Base-by-base conservation (phyloP, 2,329 filamentous ascomycete species). In the Penicillium sp. region DNA sequence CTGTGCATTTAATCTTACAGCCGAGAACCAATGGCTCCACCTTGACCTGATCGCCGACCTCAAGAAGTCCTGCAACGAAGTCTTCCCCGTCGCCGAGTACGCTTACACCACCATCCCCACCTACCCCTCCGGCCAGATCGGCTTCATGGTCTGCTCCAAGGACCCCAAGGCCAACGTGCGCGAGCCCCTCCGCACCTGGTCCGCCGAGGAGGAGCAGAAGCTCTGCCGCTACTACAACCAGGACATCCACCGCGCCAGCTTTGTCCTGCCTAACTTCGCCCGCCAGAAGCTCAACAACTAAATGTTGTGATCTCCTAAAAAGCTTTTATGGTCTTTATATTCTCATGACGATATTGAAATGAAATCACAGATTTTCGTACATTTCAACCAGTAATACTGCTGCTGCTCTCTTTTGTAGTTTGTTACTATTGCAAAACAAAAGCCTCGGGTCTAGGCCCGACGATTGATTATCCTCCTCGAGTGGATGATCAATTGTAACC, bases 141-240 rank as follows among this genome's bases (percentile, higher is more conserved):
- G 94, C 74, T 99, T 99, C 88, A 97, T 99, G 92, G 90, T 99
- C 73, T 97, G 94, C 87, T 90, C 84, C 88, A 97, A 99, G 86
- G 93, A 97, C 74, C 81, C 86, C 74, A 86, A 78, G 72, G 85
- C 87, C 75, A 84, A 99, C 78, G 84, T 97, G 73, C 90, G 84
- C 76, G 89, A 87, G 77, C 94, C 94, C 50, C 72, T 97, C 59
- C 88, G 94, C 71, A 82, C 78, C 67, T 96, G 92, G 88, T 82
- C 85, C 60, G 73, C 82, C 61, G 92, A 95, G 78, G 92, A 97
- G 79, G 94, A 99, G 84, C 87, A 90, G 72, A 88, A 90, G 77
- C 81, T 93, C 68, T 96, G 91, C 89, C 85, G 85, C 75, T 99
- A 99, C 87, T 99, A 99, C 84, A 97, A 92, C 81, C 83, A 90